Conservation (phyloP, 192 early-diverging fungal species). For the Backusella luteola region DNA sequence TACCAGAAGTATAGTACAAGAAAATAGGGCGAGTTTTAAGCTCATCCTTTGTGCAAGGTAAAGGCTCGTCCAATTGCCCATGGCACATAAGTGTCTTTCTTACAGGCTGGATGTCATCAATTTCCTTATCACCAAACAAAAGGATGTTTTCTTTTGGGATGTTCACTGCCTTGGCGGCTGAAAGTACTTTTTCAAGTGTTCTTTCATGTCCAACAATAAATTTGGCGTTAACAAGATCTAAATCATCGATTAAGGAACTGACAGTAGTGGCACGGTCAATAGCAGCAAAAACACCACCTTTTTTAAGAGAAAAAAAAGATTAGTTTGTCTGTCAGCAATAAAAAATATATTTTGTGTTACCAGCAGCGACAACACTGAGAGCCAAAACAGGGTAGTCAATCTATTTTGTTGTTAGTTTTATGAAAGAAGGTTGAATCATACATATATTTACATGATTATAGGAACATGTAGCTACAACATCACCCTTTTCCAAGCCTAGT, state of each 20-base stretch:
- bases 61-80: slow-evolving; percentile 15
- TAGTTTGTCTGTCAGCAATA: background rate
- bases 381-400: slow-evolving; percentile 60
- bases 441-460: slow-evolving; percentile 56
- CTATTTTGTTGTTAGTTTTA: slow-evolving; percentile 4
- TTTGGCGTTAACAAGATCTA: slow-evolving; percentile 63
- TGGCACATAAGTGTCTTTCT: slow-evolving; percentile 1
- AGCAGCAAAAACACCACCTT: slow-evolving; percentile 60
- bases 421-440: background rate
- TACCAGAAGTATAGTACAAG: slow-evolving; percentile 32
- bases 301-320: background rate
- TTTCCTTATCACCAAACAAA: slow-evolving; percentile 36
- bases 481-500: slow-evolving; percentile 61
- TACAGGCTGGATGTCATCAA: slow-evolving; percentile 36
- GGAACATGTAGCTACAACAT: slow-evolving; percentile 64
- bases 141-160: slow-evolving; percentile 37
- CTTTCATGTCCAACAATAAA: slow-evolving; percentile 54
- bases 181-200: slow-evolving; percentile 36
- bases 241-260: slow-evolving; percentile 69
- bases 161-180: slow-evolving; percentile 34
- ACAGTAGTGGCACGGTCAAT: slow-evolving; percentile 78
- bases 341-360: background rate
- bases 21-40: slow-evolving; percentile 12
- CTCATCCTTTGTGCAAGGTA: slow-evolving; percentile 24
- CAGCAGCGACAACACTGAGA: slow-evolving; percentile 63